Conservation (phyloP, 129 eudicot species). For the Kitagawia praeruptora region DNA sequence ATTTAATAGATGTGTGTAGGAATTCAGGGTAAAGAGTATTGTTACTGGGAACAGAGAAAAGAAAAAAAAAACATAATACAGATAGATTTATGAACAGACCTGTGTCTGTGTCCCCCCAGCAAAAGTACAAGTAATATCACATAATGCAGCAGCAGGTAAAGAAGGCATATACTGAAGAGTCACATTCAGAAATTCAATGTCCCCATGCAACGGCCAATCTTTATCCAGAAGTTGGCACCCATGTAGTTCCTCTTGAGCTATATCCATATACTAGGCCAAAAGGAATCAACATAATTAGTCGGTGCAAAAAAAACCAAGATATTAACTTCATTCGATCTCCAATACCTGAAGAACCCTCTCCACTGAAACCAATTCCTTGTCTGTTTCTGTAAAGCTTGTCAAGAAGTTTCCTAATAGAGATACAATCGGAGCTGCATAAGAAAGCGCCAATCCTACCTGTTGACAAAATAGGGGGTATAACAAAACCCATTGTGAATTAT, state of each 20-base stretch:
- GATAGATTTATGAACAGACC: conserved; percentile 23
- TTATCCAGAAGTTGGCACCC: conserved; percentile 28
- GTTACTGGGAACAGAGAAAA: not conserved
- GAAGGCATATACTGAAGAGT: conserved; percentile 79
- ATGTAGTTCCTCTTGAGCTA: conserved; percentile 66
- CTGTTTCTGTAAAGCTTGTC: conserved; percentile 94
- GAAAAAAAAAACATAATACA: not conserved
- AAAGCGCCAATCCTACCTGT: conserved; percentile 97
- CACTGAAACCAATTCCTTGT: conserved; percentile 88
- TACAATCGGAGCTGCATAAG: conserved; percentile 88
- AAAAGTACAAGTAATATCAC: conserved; percentile 47
- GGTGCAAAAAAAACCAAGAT: not conserved
- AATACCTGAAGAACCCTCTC: conserved; percentile 87
- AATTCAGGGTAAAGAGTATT: not conserved
- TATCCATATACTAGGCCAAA: conserved; percentile 62
- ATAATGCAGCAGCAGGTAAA: conserved; percentile 76
- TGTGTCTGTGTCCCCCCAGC: conserved; percentile 73
- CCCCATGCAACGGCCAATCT: conserved; percentile 68
- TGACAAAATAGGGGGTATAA: conserved; percentile 11
- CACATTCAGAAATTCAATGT: conserved; percentile 66
- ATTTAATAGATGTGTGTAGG: not conserved
- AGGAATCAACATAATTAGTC: conserved; percentile 10
- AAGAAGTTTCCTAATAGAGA: conserved; percentile 81
- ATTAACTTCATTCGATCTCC: conserved; percentile 11
- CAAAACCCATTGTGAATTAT: conserved; percentile 5